Evolutionary conservation across 805 yeast genomes (phyloP), one percentile per base, ranked within the genome.

Genomic region (Kodamaea fukazawae): DNA sequence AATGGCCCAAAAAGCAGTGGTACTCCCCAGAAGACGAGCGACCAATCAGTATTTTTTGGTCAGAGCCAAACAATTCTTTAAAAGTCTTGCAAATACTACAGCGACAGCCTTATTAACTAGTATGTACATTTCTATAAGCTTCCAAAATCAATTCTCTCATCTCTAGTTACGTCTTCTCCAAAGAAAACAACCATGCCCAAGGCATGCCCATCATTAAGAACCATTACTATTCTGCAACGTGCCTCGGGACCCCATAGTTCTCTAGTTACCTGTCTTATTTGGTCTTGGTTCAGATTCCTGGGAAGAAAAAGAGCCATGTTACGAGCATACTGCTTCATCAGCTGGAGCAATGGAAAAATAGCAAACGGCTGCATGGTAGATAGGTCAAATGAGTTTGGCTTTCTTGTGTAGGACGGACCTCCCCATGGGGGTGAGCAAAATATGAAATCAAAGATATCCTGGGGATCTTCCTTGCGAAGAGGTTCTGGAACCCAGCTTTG

Each of bases 401-500:
- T 47, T 16, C 58, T 50, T 35, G 63, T 60, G 57, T 86, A 86
- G 2, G 60, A 55, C 0, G 87, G 84, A 0, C 96, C 95, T 25
- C 93, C 95, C 95, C 95, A 86, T 0, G 95, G 95, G 1, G 95
- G 95, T 1, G 91, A 83, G n/a, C 79, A 73, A 61, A 83, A 86
- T 7, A 78, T 69, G 36, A 81, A 66, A 48, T 78, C 84, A 28
- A 76, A 70, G 9, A 59, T 55, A 16, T 32, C 30, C 15, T 7
- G 13, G n/a, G 54, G 36, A 37, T 34, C 13, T 28, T 48, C 29
- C 18, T 50, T 33, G 40, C 43, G 46, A 3, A 61, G 30, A 2
- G 48, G 44, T 12, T 45, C 46, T 0, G 72, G 73, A 4, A 65
- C 53, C 73, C 73, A 68, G 18, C 51, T 54, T 17, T 41, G 35